phyloP scores from a whole-genome alignment of 2,329 filamentous ascomycete species.

The Aspergillus sp. region DNA sequence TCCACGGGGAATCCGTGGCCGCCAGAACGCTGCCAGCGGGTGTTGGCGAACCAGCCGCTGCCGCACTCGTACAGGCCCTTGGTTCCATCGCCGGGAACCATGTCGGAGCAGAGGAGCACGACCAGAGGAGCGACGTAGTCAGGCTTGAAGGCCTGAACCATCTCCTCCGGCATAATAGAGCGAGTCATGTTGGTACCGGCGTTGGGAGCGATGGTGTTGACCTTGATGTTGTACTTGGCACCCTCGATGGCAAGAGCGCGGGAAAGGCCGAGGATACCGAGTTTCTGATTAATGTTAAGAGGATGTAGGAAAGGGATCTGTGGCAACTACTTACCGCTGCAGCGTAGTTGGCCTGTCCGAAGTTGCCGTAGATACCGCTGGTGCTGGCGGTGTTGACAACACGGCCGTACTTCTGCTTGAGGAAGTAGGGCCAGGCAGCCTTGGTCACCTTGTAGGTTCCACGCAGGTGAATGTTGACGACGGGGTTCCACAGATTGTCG shows the following conservation, averaged over 20 bases:
- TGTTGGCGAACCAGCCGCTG: slow-evolving; percentile 84
- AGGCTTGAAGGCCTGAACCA: slow-evolving; percentile 98
- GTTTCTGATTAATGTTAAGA: slow-evolving; percentile 65
- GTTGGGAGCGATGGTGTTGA: slow-evolving; percentile 97
- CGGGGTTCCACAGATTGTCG: slow-evolving; percentile 83
- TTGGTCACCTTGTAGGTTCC: slow-evolving; percentile 96
- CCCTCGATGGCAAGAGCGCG: slow-evolving; percentile 88
- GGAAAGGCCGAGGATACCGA: slow-evolving; percentile 89
- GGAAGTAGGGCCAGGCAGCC: slow-evolving; percentile 93
- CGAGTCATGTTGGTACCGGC: slow-evolving; percentile 92
- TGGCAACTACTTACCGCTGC: slow-evolving; percentile 72
- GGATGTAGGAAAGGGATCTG: too few species aligned
- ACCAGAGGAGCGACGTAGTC: slow-evolving; percentile 95
- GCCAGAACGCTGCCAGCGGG: slow-evolving; percentile 86
- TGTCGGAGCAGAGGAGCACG: slow-evolving; percentile 75
- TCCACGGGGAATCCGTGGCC: slow-evolving; percentile 89
- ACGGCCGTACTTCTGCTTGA: slow-evolving; percentile 97
- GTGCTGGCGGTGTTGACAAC: slow-evolving; percentile 96
- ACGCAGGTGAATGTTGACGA: slow-evolving; percentile 83
- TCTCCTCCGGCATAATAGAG: slow-evolving; percentile 89
- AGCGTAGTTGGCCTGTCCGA: slow-evolving; percentile 96
- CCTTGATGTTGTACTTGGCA: slow-evolving; percentile 92
- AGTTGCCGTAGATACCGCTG: slow-evolving; percentile 97
- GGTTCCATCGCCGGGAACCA: slow-evolving; percentile 71
- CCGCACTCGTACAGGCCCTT: slow-evolving; percentile 90